Conservation (phyloP, 345 rosid species). For the sweet orange (Citrus sinensis) region DNA sequence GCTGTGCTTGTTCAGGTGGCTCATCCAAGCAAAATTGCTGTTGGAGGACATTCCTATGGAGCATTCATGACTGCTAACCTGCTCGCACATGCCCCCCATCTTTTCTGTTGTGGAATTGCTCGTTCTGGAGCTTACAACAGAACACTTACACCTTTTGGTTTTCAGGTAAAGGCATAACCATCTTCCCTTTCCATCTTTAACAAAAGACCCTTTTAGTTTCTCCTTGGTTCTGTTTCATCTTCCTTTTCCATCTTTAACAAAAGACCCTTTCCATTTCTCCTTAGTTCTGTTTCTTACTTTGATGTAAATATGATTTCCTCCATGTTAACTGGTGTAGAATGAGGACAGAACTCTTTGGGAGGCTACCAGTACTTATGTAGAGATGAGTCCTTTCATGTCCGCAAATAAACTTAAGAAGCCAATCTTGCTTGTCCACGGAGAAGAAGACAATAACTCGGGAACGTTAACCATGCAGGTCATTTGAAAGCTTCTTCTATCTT, state of each 20-base stretch:
- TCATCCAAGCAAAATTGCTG: constrained; percentile 79
- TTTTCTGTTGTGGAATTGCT: constrained; percentile 92
- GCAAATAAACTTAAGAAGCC: constrained; percentile 96
- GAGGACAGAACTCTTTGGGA: constrained; percentile 99
- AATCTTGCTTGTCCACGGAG: constrained; percentile 93
- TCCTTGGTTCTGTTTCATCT: background rate
- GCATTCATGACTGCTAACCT: constrained; percentile 99
- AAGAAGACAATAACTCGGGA: constrained; percentile 96
- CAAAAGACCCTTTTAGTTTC: background rate
- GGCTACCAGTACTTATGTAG: constrained; percentile 78
- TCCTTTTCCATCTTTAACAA: background rate
- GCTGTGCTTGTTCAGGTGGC: constrained; percentile 60
- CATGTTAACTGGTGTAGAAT: constrained; percentile 41
- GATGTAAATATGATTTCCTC: constrained; percentile 8
- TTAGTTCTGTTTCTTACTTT: constrained; percentile 4
- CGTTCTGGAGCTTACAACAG: constrained; percentile 99
- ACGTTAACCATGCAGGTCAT: constrained; percentile 96
- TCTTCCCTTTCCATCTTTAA: background rate
- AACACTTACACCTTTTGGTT: constrained; percentile 97
- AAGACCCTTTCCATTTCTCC: background rate
- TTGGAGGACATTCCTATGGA: constrained; percentile 99
- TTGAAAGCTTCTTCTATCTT: background rate
- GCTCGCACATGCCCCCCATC: constrained; percentile 96
- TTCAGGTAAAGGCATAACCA: constrained; percentile 57
- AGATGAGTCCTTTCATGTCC: constrained; percentile 97